Base-by-base conservation (phyloP, 1,284 basidiomycete genomes). In the Cryptococcus maquisensis region DNA sequence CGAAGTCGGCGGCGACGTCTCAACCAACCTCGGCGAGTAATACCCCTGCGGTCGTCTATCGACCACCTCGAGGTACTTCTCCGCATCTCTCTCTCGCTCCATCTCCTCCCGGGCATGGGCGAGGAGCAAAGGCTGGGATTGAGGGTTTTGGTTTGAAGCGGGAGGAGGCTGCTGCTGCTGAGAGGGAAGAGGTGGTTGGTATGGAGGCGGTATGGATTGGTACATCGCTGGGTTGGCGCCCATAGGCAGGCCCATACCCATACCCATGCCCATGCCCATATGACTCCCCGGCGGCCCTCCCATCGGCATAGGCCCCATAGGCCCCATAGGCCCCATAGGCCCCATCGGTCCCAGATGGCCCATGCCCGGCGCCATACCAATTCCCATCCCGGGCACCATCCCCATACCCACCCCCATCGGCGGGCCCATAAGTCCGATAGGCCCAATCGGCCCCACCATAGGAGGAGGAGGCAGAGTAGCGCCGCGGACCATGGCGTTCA, bases 401-500 rank as follows among this genome's bases (percentile, higher is more conserved):
- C 52, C 40, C 24, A 44, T 23, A 20, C 20, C 43, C 1, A 32
- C 45, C 8, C 54, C 55, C 59, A 57, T 49, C 21, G 47, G 52
- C 23, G 44, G 43, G 21, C 59, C 59, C 47, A 54, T 49, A 16
- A 55, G 54, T 8, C 24, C 32, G 43, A 48, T 39, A 13, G 54
- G 51, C 55, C 60, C 57, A 50, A 60, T 15, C 38, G 38, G 38
- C 16, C 38, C 52, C 55, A 57, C 49, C 49, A 57, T 52, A 51
- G 64, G 64, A 0, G 63, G 61, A 4, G 67, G 69, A 1, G 69
- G 69, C 7, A 69, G 10, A 0, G 67, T 71, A 1, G 64, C 61
- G 4, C 52, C 55, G 35, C 67, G 57, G 10, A 71, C 57, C 4
- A 68, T 44, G 0, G 61, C 62, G 53, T 71, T 69, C 55, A 65